A percentile compares a stretch with the other conserved stretches of the same genome.
These are phyloP conservation scores for Wickerhamiella azymoides DNA, from an alignment of 805 yeast genomes.

Conservation along the genomic window DNA sequence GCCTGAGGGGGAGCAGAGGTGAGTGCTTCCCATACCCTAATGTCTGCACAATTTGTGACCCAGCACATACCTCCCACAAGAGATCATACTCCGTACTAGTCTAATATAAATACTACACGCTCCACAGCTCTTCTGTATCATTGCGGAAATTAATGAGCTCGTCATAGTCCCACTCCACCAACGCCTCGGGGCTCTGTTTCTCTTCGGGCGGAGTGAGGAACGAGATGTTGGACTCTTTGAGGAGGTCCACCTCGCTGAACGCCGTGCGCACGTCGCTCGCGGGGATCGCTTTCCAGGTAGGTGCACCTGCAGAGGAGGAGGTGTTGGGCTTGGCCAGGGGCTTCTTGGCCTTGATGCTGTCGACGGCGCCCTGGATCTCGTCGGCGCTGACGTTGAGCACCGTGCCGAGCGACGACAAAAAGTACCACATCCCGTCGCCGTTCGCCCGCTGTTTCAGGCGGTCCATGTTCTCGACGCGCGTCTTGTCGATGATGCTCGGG, in stretches of 20 bases:
- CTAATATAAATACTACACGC: neutral
- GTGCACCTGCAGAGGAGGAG: no score
- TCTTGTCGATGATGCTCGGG: conserved; percentile 12
- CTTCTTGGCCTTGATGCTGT: conserved; percentile 9
- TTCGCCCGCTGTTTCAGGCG: conserved; percentile 21
- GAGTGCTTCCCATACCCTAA: no score
- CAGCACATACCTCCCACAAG: no score
- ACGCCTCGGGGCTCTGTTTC: neutral
- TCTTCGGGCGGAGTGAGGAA: conserved; percentile 22
- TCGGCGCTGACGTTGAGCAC: conserved; percentile 24
- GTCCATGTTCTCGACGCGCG: conserved; percentile 16
- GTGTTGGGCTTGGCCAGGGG: no score
- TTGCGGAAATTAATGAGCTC: conserved; percentile 10
- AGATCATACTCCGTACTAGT: no score
- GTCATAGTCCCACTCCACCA: conserved; percentile 13
- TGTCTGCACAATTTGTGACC: no score
- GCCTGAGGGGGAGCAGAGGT: no score
- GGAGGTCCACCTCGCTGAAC: conserved; percentile 22
- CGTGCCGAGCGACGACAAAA: conserved; percentile 24
- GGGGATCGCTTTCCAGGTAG: conserved; percentile 16
- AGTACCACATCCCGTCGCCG: conserved; percentile 22
- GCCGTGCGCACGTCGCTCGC: conserved; percentile 24
- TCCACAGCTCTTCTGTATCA: conserved; percentile 6
- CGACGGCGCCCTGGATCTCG: conserved; percentile 15
- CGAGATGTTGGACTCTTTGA: conserved; percentile 20